These are phyloP conservation scores for Elaeis guineensis DNA, from an alignment of 176 grass and related monocot species.

Conservation along the genomic window DNA sequence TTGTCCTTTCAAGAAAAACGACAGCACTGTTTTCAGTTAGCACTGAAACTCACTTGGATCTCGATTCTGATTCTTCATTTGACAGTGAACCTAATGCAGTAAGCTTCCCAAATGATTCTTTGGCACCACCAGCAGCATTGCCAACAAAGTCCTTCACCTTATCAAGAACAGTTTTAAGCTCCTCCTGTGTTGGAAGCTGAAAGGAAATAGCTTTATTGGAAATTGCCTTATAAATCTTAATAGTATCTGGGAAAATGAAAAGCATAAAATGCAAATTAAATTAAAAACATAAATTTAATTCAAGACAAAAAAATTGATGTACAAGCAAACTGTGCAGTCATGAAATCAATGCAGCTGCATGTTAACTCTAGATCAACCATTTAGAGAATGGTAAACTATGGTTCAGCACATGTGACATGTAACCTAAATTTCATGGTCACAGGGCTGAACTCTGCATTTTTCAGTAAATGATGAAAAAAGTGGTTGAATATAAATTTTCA, in stretches of 20 bases:
- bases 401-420: too few relatives aligned
- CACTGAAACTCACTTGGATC: conserved; percentile 26
- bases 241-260: not conserved
- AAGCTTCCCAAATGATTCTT: conserved; percentile 94
- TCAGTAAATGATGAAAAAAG: too few relatives aligned
- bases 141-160: conserved; percentile 93
- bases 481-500: too few relatives aligned
- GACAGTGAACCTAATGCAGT: conserved; percentile 43
- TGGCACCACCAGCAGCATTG: conserved; percentile 51
- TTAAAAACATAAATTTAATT: not conserved
- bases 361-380: too few relatives aligned
- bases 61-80: conserved; percentile 41
- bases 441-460: too few relatives aligned
- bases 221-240: not conserved
- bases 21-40: not conserved
- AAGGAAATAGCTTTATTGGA: not conserved
- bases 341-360: too few relatives aligned
- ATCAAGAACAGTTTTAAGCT: conserved; percentile 78
- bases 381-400: too few relatives aligned
- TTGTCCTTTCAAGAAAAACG: too few relatives aligned
- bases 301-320: not conserved
- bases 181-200: conserved; percentile 87
- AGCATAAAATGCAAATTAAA: not conserved
- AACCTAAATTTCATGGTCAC: too few relatives aligned
- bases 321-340: not conserved